Evolutionary conservation across 768 basidiomycete species (phyloP).

Genomic region (Calocera cornea): DNA sequence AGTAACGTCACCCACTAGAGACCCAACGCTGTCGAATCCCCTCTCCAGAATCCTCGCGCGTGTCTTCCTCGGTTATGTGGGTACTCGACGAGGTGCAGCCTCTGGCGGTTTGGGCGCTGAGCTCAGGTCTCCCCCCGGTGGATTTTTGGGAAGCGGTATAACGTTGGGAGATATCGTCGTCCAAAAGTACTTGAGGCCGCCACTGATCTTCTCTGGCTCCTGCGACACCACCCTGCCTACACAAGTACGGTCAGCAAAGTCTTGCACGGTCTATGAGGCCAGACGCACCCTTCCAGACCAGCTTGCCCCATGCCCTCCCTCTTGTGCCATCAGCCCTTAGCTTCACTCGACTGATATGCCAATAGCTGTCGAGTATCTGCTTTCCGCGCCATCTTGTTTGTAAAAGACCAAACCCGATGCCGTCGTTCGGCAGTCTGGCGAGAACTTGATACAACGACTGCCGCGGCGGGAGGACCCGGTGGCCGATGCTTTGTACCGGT

Average conservation of each 20-base stretch:
- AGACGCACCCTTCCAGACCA: constrained; percentile 62
- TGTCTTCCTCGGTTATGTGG: too few relatives aligned
- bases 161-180: not conserved
- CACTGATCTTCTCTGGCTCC: not conserved
- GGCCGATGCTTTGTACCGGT: not conserved
- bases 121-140: not conserved
- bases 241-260: not conserved
- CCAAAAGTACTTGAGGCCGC: constrained; percentile 1
- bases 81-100: too few relatives aligned
- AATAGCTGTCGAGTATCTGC: constrained; percentile 52
- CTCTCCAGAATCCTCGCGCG: too few relatives aligned
- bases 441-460: constrained; percentile 56
- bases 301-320: constrained; percentile 70
- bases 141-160: not conserved
- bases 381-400: constrained; percentile 64
- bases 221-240: not conserved
- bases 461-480: not conserved
- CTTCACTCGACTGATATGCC: constrained; percentile 56
- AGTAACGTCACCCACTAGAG: too few relatives aligned
- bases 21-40: too few relatives aligned
- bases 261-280: not conserved
- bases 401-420: constrained; percentile 52
- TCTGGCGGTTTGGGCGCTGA: not conserved
- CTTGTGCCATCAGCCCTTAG: constrained; percentile 63
- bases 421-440: constrained; percentile 51